phyloP scores from a whole-genome alignment of 352 stramenopile genomes.

The Globisporangium acanthophoron region DNA sequence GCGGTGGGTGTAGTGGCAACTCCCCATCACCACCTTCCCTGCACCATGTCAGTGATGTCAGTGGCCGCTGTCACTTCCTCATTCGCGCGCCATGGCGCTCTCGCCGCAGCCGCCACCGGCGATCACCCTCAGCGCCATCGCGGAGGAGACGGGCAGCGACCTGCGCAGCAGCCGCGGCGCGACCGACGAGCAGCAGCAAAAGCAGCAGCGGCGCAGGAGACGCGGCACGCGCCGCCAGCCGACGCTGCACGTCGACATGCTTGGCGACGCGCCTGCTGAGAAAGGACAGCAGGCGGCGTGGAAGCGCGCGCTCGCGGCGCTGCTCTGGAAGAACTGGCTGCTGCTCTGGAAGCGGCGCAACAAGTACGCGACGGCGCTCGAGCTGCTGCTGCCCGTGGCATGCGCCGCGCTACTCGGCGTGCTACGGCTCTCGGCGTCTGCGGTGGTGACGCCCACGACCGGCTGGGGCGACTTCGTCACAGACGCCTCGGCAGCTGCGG shows the following conservation, averaged over 20 bases:
- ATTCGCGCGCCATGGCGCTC: background rate
- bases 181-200: background rate
- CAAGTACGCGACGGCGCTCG: slow-evolving; percentile 2
- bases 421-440: background rate
- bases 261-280: background rate
- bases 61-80: no score
- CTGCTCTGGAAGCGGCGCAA: slow-evolving; percentile 7
- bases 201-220: background rate
- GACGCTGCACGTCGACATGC: slow-evolving; percentile 1
- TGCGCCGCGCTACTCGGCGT: slow-evolving; percentile 1
- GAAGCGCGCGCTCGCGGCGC: background rate
- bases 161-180: background rate
- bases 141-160: background rate
- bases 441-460: background rate
- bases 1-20: no score
- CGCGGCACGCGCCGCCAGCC: background rate
- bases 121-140: background rate
- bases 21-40: no score
- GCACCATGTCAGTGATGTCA: no score
- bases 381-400: slow-evolving; percentile 5
- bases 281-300: background rate
- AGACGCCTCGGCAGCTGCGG: background rate
- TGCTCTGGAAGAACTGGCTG: slow-evolving; percentile 12
- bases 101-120: background rate
- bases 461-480: background rate